Evolutionary conservation across 495 filamentous ascomycete genomes (phyloP).

Genomic region (Podospora fimiseda): DNA sequence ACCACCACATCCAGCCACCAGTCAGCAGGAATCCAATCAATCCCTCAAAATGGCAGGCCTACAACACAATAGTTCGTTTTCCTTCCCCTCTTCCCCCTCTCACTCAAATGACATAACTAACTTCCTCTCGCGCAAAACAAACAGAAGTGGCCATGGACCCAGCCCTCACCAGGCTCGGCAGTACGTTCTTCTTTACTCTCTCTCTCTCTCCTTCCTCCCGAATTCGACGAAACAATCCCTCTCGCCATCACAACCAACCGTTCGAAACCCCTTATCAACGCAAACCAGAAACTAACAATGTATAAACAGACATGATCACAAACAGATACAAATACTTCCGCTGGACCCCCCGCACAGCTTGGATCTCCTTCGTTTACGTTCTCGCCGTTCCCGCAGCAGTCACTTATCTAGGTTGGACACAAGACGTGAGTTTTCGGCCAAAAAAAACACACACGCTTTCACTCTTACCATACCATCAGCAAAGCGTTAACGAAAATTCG

Average conservation of each 20-base stretch:
- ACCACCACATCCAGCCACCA: constrained; percentile 2
- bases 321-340: constrained; percentile 95
- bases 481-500: not conserved
- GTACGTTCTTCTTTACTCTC: constrained; percentile 42
- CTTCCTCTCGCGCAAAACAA: constrained; percentile 9
- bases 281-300: constrained; percentile 19
- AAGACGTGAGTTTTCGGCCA: constrained; percentile 69
- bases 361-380: constrained; percentile 68
- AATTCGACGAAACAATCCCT: too few relatives aligned
- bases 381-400: constrained; percentile 61
- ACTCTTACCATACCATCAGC: not conserved
- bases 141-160: constrained; percentile 64
- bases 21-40: not conserved
- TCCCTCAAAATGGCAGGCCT: constrained; percentile 39
- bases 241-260: not conserved
- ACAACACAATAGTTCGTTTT: constrained; percentile 36
- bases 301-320: constrained; percentile 63
- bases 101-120: constrained; percentile 15
- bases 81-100: not conserved
- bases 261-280: too few relatives aligned
- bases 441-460: too few relatives aligned
- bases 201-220: not conserved
- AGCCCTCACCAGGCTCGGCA: constrained; percentile 66
- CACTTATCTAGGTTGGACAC: constrained; percentile 63
- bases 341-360: constrained; percentile 78